A percentile compares a stretch with the other conserved stretches of the same genome.
Evolutionary conservation across 2,329 filamentous ascomycete genomes (phyloP).

Genomic region (Fusarium globosum): DNA sequence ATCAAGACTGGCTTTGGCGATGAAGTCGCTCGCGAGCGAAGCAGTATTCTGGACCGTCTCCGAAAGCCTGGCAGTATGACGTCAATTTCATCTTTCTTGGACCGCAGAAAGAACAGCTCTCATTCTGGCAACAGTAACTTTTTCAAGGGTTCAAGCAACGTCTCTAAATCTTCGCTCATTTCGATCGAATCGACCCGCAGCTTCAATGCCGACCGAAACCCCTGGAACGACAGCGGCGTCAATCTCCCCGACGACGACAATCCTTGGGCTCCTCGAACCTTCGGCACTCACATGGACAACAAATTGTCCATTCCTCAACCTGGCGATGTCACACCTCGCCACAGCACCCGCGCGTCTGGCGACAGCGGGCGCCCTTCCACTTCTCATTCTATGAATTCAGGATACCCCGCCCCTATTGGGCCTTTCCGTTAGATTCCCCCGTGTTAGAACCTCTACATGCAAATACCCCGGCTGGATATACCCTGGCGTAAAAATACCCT

Average conservation of each 20-base stretch:
- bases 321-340: slow-evolving; percentile 85
- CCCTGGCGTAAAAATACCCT: slow-evolving; percentile 71
- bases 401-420: slow-evolving; percentile 93
- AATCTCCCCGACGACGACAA: slow-evolving; percentile 91
- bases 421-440: slow-evolving; percentile 82
- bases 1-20: slow-evolving; percentile 87
- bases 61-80: slow-evolving; percentile 95
- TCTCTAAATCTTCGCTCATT: slow-evolving; percentile 94
- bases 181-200: slow-evolving; percentile 96
- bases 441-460: slow-evolving; percentile 61
- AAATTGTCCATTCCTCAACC: slow-evolving; percentile 75
- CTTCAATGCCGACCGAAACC: slow-evolving; percentile 90
- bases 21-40: slow-evolving; percentile 81
- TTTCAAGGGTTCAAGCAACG: slow-evolving; percentile 92
- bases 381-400: slow-evolving; percentile 94
- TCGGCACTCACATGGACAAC: slow-evolving; percentile 72
- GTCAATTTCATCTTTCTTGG: slow-evolving; percentile 94
- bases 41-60: slow-evolving; percentile 89
- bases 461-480: slow-evolving; percentile 74
- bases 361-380: slow-evolving; percentile 93
- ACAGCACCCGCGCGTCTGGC: slow-evolving; percentile 84
- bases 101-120: slow-evolving; percentile 92
- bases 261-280: slow-evolving; percentile 70
- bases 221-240: slow-evolving; percentile 97
- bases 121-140: slow-evolving; percentile 84